Conservation (phyloP, 2,329 filamentous ascomycete genomes). For the Aspergillus candidus region DNA sequence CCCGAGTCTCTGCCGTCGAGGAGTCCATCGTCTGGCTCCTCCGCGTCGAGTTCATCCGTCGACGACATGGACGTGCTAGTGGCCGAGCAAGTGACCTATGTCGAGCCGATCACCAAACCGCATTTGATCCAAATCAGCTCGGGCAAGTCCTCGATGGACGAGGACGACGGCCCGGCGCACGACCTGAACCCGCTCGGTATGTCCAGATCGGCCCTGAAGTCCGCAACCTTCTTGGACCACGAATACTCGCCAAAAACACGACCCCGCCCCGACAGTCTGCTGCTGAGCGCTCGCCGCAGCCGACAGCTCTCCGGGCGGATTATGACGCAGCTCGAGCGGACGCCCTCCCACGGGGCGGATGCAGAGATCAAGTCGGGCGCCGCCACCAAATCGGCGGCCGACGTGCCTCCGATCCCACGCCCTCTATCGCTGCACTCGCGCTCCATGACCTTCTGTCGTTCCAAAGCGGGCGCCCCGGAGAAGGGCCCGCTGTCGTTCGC, state of each 20-base stretch:
- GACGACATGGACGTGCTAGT: conserved; percentile 29
- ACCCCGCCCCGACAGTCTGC: no score
- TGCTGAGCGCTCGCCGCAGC: no score
- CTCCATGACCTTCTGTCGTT: conserved; percentile 20
- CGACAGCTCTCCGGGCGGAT: no score
- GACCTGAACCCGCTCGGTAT: no score
- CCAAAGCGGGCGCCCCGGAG: conserved; percentile 19
- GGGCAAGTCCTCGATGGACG: conserved; percentile 10
- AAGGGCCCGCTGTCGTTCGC: conserved; percentile 8
- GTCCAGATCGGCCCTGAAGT: no score
- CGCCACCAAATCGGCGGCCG: no score
- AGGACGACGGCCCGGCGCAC: neutral
- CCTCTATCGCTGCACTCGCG: conserved; percentile 11
- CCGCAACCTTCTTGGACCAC: no score
- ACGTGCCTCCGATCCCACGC: conserved; percentile 1
- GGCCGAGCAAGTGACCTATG: conserved; percentile 28
- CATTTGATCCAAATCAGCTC: conserved; percentile 30
- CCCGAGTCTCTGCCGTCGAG: conserved; percentile 17
- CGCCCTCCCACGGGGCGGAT: no score
- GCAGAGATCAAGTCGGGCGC: no score
- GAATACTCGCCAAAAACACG: no score
- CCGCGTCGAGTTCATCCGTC: conserved; percentile 24
- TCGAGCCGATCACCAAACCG: conserved; percentile 26
- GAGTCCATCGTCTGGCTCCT: conserved; percentile 18
- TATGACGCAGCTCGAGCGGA: no score